Conservation (phyloP, 192 early-diverging fungal genomes). For the Backusella tarrabulga region DNA sequence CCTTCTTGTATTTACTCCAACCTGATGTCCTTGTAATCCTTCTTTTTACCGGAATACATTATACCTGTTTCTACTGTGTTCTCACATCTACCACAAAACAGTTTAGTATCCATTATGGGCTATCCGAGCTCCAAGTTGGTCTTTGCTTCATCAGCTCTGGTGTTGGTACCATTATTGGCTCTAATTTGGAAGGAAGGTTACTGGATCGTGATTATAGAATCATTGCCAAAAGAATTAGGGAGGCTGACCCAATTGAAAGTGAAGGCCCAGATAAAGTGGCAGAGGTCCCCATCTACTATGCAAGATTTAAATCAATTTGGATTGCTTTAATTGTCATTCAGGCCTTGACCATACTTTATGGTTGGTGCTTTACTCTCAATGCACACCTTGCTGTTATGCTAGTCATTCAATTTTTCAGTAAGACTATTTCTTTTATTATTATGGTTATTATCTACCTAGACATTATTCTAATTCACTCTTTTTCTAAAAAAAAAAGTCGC, state of each 20-base stretch:
- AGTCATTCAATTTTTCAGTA: conserved; percentile 22
- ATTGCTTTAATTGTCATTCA: conserved; percentile 10
- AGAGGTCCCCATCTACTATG: conserved; percentile 17
- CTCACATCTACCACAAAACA: background rate
- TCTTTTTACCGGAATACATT: background rate
- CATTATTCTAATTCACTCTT: background rate
- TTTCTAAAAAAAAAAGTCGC: background rate
- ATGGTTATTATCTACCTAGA: background rate
- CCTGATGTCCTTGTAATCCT: background rate
- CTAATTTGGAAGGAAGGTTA: background rate
- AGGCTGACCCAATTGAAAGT: background rate
- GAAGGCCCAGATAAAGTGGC: background rate
- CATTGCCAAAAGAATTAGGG: background rate
- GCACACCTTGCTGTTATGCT: conserved; percentile 15
- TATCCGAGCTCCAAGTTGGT: background rate
- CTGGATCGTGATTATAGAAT: background rate
- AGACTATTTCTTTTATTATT: background rate
- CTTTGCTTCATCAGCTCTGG: background rate
- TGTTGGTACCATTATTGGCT: conserved; percentile 14
- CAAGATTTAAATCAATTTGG: conserved; percentile 24
- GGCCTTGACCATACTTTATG: conserved; percentile 15
- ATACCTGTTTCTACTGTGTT: background rate
- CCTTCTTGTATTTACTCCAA: background rate
- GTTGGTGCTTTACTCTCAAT: conserved; percentile 22
- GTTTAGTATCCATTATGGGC: background rate